Evolutionary conservation across 805 yeast species (phyloP).

Genomic region (Trichomonascus vanleenenianus): DNA sequence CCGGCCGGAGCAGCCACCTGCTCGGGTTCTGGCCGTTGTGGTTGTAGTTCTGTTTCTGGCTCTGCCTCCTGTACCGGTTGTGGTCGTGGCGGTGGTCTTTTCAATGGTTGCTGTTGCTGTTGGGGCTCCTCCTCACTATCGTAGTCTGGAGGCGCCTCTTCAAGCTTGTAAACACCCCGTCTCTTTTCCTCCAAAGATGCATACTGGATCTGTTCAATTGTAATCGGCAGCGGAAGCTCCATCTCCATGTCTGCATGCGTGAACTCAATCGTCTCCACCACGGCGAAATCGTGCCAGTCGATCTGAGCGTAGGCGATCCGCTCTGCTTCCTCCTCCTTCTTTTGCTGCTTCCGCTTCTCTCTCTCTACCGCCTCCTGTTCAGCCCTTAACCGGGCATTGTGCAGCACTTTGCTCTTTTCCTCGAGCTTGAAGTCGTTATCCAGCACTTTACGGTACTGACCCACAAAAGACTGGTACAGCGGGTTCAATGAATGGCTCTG

Average conservation of each 20-base stretch:
- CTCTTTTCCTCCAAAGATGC: conserved; percentile 52
- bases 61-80: not conserved
- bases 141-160: conserved; percentile 38
- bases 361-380: conserved; percentile 37
- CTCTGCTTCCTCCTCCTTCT: conserved; percentile 31
- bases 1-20: conserved; percentile 2
- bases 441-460: conserved; percentile 45
- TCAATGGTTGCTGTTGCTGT: not conserved
- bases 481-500: conserved; percentile 51
- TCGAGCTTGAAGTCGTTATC: conserved; percentile 16
- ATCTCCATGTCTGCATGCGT: conserved; percentile 40
- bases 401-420: conserved; percentile 34
- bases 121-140: conserved; percentile 16
- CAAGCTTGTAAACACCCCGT: conserved; percentile 29
- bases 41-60: conserved; percentile 7
- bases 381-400: conserved; percentile 48
- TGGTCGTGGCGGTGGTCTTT: not conserved
- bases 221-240: conserved; percentile 45
- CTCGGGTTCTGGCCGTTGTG: conserved; percentile 1
- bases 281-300: conserved; percentile 80
- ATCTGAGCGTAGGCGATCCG: conserved; percentile 60
- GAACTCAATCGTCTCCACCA: conserved; percentile 63
- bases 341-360: conserved; percentile 31
- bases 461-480: conserved; percentile 41
- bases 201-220: conserved; percentile 50